Conservation (phyloP, 116 monocot species). For the Dioscorea cayenensis region DNA sequence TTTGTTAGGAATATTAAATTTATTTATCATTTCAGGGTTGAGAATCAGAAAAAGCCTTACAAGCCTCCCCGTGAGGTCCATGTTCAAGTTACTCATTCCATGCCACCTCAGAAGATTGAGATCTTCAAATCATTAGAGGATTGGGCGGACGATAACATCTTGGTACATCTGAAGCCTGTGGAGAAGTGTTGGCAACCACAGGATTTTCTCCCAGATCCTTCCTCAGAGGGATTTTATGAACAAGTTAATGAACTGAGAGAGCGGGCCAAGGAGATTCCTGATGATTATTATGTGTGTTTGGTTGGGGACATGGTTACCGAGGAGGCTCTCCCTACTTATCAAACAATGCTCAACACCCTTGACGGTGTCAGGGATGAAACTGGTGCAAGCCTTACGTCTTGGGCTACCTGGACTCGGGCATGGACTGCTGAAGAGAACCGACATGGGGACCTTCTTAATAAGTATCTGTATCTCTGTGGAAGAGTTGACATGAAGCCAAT, state of each 20-base stretch:
- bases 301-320: constrained; percentile 46
- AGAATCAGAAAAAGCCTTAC: constrained; percentile 25
- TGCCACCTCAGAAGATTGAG: constrained; percentile 40
- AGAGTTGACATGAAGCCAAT: constrained; percentile 39
- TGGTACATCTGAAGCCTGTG: constrained; percentile 29
- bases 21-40: constrained; percentile 19
- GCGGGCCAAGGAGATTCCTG: constrained; percentile 40
- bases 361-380: constrained; percentile 44
- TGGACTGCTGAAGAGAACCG: constrained; percentile 45
- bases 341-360: constrained; percentile 36
- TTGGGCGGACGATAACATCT: constrained; percentile 32
- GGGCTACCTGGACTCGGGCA: constrained; percentile 37
- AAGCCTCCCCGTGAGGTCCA: constrained; percentile 27
- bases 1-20: neutral
- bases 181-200: constrained; percentile 47
- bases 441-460: constrained; percentile 38
- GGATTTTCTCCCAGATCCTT: constrained; percentile 36
- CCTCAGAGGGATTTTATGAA: constrained; percentile 27
- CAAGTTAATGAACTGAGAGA: constrained; percentile 26
- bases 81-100: constrained; percentile 35
- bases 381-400: constrained; percentile 30
- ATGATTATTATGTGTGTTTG: constrained; percentile 42
- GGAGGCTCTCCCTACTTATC: constrained; percentile 37
- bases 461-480: constrained; percentile 35
- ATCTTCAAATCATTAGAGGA: constrained; percentile 31